These are phyloP conservation scores for Cryptomeria japonica DNA, from an alignment of 75 land plant species.

Conservation along the genomic window DNA sequence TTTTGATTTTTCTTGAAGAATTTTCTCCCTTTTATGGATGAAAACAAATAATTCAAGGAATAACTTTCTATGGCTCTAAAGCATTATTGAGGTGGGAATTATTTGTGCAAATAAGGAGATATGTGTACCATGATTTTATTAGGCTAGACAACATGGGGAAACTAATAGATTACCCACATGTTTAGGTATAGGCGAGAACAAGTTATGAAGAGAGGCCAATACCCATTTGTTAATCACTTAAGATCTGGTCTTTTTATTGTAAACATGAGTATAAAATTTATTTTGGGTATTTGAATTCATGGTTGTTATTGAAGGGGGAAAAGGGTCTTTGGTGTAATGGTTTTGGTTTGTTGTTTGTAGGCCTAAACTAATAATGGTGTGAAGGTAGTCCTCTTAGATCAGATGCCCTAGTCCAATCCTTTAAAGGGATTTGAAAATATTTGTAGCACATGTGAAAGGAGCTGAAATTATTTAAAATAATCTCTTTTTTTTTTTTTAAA, in stretches of 20 bases:
- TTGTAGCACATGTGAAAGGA: conserved; percentile 62
- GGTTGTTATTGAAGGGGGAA: neutral
- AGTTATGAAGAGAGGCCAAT: neutral
- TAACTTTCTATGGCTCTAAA: no score
- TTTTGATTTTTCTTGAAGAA: no score
- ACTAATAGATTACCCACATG: conserved; percentile 42
- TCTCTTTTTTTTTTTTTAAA: no score
- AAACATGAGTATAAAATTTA: neutral
- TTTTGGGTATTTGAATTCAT: no score
- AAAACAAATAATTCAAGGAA: no score
- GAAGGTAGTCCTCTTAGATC: conserved; percentile 66
- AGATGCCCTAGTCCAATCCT: conserved; percentile 49
- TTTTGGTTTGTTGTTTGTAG: conserved; percentile 19
- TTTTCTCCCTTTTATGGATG: no score
- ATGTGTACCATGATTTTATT: conserved; percentile 71
- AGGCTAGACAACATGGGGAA: conserved; percentile 50
- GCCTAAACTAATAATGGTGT: conserved; percentile 70
- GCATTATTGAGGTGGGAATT: neutral
- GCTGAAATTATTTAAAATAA: no score
- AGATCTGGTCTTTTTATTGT: neutral
- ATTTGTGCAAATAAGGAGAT: conserved; percentile 53
- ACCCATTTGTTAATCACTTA: conserved; percentile 3
- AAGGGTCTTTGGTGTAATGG: neutral
- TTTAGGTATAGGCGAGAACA: conserved; percentile 67
- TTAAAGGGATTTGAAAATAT: conserved; percentile 43